A percentile compares a stretch with the other conserved stretches of the same genome.
phyloP scores from a whole-genome alignment of 805 yeast species.

The Metschnikowia sp. region DNA sequence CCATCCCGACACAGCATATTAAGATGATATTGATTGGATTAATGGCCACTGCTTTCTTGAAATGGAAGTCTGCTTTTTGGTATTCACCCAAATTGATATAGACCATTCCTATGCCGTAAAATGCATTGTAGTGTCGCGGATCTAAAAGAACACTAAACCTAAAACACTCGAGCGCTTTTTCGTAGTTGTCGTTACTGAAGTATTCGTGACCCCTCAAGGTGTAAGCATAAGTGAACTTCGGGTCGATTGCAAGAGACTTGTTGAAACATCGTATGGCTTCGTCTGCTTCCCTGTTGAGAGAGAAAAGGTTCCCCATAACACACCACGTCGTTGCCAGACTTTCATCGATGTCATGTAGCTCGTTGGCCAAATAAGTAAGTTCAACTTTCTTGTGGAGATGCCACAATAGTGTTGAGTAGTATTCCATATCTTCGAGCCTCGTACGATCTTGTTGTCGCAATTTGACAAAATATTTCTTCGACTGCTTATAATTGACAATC shows the following conservation, averaged over 20 bases:
- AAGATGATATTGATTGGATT: slow-evolving; percentile 89
- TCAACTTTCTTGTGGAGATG: slow-evolving; percentile 80
- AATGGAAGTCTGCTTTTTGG: slow-evolving; percentile 79
- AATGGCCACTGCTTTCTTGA: slow-evolving; percentile 80
- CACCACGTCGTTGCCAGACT: slow-evolving; percentile 88
- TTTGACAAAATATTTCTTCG: slow-evolving; percentile 59
- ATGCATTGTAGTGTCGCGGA: slow-evolving; percentile 85
- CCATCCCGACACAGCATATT: slow-evolving; percentile 92
- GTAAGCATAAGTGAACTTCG: slow-evolving; percentile 78
- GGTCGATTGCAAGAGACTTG: slow-evolving; percentile 67
- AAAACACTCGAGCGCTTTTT: slow-evolving; percentile 81
- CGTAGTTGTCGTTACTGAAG: slow-evolving; percentile 84
- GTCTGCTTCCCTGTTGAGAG: slow-evolving; percentile 78
- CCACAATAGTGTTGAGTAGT: slow-evolving; percentile 88
- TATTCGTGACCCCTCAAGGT: slow-evolving; percentile 93
- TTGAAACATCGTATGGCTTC: slow-evolving; percentile 87
- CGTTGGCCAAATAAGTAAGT: slow-evolving; percentile 79
- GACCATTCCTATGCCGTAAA: slow-evolving; percentile 95
- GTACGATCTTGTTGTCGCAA: slow-evolving; percentile 72
- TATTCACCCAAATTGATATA: slow-evolving; percentile 82
- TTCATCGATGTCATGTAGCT: slow-evolving; percentile 61
- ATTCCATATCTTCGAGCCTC: slow-evolving; percentile 84
- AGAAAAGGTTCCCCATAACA: slow-evolving; percentile 82
- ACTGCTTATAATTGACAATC: slow-evolving; percentile 76
- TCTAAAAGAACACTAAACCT: slow-evolving; percentile 74